Base-by-base conservation (phyloP, 345 rosid genomes). In the Aethionema arabicum region DNA sequence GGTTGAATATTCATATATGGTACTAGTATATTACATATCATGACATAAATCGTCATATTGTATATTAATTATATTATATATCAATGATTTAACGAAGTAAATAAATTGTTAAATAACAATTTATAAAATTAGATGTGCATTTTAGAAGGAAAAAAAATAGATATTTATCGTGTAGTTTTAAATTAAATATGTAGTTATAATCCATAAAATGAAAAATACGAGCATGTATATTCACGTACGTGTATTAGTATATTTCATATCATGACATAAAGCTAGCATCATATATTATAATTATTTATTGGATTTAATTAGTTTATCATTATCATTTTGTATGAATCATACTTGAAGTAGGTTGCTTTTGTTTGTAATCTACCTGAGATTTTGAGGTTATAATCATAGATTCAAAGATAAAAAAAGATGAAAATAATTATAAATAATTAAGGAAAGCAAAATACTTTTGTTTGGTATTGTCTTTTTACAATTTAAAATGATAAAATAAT, bases 311-410 rank as follows among this genome's bases (percentile, higher is more conserved):
- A 1, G 27, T 45, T n/a, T 29, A 5, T 65, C 29, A 64, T 52
- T 33, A 32, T 53, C 13, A 51, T 52, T 32, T 11, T 6, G 10
- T 46, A 32, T 40, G 31, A 4, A 40, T 40, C 27, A 15, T 31
- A 32, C 32, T 40, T 41, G 44, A 69, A 56, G 11, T 40, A 54
- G 48, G 33, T 64, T 21, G 65, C 75, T 70, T 70, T 70, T 70
- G 75, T 70, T 70, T 57, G 64, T 70, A 70, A 57, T 43, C 55
- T 27, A 70, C 74, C 70, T 70, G 75, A 56, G 65, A 64, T 65
- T 50, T 48, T 39, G 56, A 53, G 73, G 73, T 69, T 69, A 11
- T 64, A 63, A 57, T 51, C 65, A 56, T 64, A 69, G 56, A 69
- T 45, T 32, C 57, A 52, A 42, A 53, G 16, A 68, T 45, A 45